phyloP scores from a whole-genome alignment of 306 rosid species.

The Sicyos baderoa region DNA sequence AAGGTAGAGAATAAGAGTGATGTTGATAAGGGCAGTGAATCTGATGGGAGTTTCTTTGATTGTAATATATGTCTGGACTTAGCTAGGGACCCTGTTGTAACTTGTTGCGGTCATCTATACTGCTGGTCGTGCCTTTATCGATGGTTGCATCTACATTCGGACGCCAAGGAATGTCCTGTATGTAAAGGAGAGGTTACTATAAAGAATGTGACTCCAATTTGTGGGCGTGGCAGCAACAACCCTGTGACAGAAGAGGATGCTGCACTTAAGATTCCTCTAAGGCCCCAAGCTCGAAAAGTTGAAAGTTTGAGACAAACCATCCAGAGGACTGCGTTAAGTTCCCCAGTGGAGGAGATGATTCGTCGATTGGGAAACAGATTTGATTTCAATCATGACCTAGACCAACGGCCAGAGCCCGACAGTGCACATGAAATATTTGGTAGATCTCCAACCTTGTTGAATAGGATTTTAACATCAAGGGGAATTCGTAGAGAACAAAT shows the following conservation, averaged over 20 bases:
- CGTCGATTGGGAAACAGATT: constrained; percentile 75
- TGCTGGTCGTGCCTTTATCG: constrained; percentile 91
- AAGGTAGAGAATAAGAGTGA: constrained; percentile 47
- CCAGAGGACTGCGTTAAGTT: constrained; percentile 49
- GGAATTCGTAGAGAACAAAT: constrained; percentile 70
- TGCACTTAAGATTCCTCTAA: constrained; percentile 53
- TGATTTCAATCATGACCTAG: constrained; percentile 48
- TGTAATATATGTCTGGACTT: constrained; percentile 92
- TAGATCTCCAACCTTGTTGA: constrained; percentile 52
- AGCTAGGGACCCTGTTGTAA: constrained; percentile 84
- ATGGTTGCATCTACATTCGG: constrained; percentile 78
- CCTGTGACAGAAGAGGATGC: constrained; percentile 55
- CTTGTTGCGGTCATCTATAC: constrained; percentile 93
- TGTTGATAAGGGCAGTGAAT: constrained; percentile 50
- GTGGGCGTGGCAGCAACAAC: constrained; percentile 60
- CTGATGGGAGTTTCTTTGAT: constrained; percentile 81
- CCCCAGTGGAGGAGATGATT: constrained; percentile 81
- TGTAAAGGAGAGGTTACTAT: constrained; percentile 87
- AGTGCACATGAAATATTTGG: constrained; percentile 42
- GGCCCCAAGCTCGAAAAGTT: constrained; percentile 81
- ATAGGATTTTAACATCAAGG: constrained; percentile 65
- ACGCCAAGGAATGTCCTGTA: constrained; percentile 86
- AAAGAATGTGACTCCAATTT: constrained; percentile 74
- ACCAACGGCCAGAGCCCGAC: constrained; percentile 46
- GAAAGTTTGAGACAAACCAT: constrained; percentile 86